Evolutionary conservation across 129 eudicot genomes (phyloP).

Genomic region (Deinandra increscens): DNA sequence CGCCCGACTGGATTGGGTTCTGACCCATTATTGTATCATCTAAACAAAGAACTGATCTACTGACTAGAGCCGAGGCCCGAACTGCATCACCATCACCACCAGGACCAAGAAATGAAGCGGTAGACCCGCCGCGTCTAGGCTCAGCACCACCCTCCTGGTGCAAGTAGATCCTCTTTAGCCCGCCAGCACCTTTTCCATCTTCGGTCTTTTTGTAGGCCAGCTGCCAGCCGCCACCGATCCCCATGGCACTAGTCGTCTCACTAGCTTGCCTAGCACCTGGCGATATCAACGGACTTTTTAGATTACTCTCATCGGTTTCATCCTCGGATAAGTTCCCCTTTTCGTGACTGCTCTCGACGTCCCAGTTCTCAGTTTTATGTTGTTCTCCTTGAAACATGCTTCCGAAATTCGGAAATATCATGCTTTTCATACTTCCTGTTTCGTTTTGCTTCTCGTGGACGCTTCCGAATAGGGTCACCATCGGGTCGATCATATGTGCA

Average conservation of each 20-base stretch:
- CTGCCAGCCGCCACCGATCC: slow-evolving; percentile 98
- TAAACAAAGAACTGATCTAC: slow-evolving; percentile 63
- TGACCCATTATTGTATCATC: slow-evolving; percentile 39
- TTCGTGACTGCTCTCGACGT: slow-evolving; percentile 49
- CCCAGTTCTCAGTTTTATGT: slow-evolving; percentile 52
- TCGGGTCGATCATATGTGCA: slow-evolving; percentile 58
- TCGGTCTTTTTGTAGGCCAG: slow-evolving; percentile 58
- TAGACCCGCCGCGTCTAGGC: slow-evolving; percentile 64
- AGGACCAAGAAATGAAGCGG: slow-evolving; percentile 41
- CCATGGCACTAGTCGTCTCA: slow-evolving; percentile 56
- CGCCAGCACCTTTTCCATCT: slow-evolving; percentile 55
- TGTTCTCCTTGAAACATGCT: slow-evolving; percentile 65
- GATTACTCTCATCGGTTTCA: slow-evolving; percentile 51
- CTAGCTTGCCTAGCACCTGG: slow-evolving; percentile 41
- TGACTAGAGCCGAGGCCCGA: slow-evolving; percentile 83
- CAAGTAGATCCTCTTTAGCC: slow-evolving; percentile 69
- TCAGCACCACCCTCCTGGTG: slow-evolving; percentile 65
- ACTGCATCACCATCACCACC: slow-evolving; percentile 57
- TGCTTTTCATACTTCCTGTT: slow-evolving; percentile 54
- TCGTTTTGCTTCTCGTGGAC: slow-evolving; percentile 75
- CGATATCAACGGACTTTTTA: slow-evolving; percentile 61
- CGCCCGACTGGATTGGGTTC: slow-evolving; percentile 44
- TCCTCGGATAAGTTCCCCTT: slow-evolving; percentile 40
- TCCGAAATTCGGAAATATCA: slow-evolving; percentile 58
- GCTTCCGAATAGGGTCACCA: slow-evolving; percentile 78